Percentiles rank a stretch among this genome's conserved stretches.
These are phyloP conservation scores for Venturia aucupariae DNA, from an alignment of 2,329 filamentous ascomycete genomes.

Conservation along the genomic window DNA sequence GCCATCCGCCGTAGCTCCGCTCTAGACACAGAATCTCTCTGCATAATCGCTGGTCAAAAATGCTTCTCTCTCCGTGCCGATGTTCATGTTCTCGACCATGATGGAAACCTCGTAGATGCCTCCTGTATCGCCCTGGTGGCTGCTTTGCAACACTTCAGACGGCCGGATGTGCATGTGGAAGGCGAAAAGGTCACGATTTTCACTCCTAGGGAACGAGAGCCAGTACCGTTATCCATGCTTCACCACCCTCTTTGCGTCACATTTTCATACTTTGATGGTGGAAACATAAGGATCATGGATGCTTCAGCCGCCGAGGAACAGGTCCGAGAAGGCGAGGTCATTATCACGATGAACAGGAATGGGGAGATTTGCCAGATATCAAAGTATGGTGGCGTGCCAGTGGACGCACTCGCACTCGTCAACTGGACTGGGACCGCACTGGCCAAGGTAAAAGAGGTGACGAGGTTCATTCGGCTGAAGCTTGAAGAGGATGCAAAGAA, in stretches of 20 bases:
- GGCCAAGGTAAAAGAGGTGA: conserved; percentile 72
- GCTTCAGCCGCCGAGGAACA: conserved; percentile 68
- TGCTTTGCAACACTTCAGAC: conserved; percentile 80
- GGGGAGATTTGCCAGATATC: conserved; percentile 87
- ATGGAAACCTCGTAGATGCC: conserved; percentile 81
- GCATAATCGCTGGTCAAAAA: conserved; percentile 81
- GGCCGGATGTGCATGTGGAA: conserved; percentile 80
- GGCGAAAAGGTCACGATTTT: conserved; percentile 80
- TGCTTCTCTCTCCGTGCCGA: conserved; percentile 89
- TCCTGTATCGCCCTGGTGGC: conserved; percentile 81
- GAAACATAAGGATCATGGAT: conserved; percentile 63
- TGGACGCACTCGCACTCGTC: conserved; percentile 71
- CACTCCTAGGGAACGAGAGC: conserved; percentile 74
- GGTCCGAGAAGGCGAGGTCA: conserved; percentile 61
- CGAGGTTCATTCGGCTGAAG: conserved; percentile 60
- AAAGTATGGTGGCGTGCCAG: conserved; percentile 75
- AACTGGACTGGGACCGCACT: conserved; percentile 67
- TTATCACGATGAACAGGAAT: conserved; percentile 78
- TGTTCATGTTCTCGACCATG: conserved; percentile 82
- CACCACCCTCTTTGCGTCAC: conserved; percentile 89
- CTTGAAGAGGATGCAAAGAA: conserved; percentile 70
- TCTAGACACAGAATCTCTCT: conserved; percentile 90
- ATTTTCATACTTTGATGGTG: conserved; percentile 73
- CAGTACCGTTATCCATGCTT: conserved; percentile 80
- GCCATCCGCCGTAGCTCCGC: conserved; percentile 86